Evolutionary conservation across 768 basidiomycete genomes (phyloP), one percentile per base, ranked within the genome.

Genomic region (Pleurotus platypus): DNA sequence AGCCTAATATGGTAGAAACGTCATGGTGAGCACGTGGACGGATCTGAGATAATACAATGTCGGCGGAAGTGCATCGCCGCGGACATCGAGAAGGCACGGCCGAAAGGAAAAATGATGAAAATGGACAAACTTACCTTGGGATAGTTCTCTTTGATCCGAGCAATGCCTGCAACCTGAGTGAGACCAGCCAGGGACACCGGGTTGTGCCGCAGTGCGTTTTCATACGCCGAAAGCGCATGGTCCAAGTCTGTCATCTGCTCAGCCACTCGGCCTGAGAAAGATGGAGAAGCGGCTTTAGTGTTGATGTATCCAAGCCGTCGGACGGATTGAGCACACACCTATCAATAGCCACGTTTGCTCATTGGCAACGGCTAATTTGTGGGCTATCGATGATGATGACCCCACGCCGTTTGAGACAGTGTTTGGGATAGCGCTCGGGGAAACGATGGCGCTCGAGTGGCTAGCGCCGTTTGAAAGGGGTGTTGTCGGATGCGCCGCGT

Each of bases 81-180:
- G 47, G 48, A 57, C 49, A 42, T 57, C 20, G 45, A 20, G 18
- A 12, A 20, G 35, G 22, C 4, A 15, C 26, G 20, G 39, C 39
- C 38, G 51, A 39, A 39, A 48, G 13, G 24, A 66, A 48, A 48
- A 54, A 42, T 54, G 39, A 53, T 22, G 62, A 64, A 63, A 50
- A 66, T 62, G 60, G 51, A 67, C 64, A 67, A 65, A 65, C 80
- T 70, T 67, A 92, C 92, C 85, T 93, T 95, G 73, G 90, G 87
- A 74, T 95, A 97, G 72, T 98, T 93, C 74, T 99, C 96, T 70
- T 91, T 93, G 79, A 94, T 92, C 78, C 96, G 88, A 72, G 92
- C 94, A 71, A 98, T 96, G 61, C 92, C 90, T 67, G 95, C 96
- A 42, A 96, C 92, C 69, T 94, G 92, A 39, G 91, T 94, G 62